Base-by-base conservation (phyloP, 202 grass and related monocot species). In the Setaria viridis region DNA sequence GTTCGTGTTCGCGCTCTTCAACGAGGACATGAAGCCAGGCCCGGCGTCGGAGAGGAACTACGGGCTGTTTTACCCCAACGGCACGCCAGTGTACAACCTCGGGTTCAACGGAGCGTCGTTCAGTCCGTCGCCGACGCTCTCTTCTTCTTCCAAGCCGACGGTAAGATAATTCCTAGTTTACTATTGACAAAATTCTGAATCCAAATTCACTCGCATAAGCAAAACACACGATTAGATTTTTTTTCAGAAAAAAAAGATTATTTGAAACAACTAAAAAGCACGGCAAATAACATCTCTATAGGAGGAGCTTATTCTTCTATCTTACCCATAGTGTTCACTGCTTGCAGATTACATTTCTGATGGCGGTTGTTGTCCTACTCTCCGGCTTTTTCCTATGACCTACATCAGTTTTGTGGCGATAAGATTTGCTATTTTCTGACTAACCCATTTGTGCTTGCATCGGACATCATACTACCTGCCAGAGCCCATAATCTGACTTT, bases 1-100 rank as follows among this genome's bases (percentile, higher is more conserved):
- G 11, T 85, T 86, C 63, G 95, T 98, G 1, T 98, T 98, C 62
- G 95, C 95, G 21, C 88, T 98, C 7, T 98, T 98, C 76, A 98
- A 95, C 72, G 95, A 98, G 81, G 39, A 98, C 68, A 7, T 74
- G 78, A 98, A 98, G 85, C n/a, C 67, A 0, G 93, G 91, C 1
- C 67, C 75, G 17, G 74, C 88, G 49, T 98, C 95, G 45, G 95
- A 98, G 85, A 92, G 89, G 91, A 98, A 98, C 81, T 98, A 98
- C 21, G 95, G 95, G 2, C 68, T 98, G 46, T 98, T 88, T 41
- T 95, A 98, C 79, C 95, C 93, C 21, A 79, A 98, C 81, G 90
- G 81, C 62, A 91, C 88, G 33, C 72, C 85, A 9, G 95, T 98
- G 43, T 98, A 98, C 65, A 73, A 88, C 69, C 72, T 98, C 10